Conservation (phyloP, 805 yeast species). For the Ogataea thermomethanolica region DNA sequence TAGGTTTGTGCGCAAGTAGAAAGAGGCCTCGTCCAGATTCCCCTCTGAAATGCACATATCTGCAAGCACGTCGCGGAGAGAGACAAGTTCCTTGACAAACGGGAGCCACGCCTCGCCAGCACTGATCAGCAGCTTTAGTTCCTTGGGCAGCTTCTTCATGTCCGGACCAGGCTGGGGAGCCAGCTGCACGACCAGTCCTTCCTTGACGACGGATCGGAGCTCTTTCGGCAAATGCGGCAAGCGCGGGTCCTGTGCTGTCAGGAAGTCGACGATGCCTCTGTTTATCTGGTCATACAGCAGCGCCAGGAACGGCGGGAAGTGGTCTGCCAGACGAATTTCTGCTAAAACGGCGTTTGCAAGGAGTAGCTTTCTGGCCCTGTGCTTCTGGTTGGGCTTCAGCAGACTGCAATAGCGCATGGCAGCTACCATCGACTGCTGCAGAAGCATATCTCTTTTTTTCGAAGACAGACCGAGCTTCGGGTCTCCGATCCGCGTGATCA, state of each 20-base stretch:
- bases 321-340: conserved; percentile 22
- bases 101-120: conserved; percentile 30
- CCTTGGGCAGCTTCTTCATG: conserved; percentile 17
- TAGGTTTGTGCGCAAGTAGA: conserved; percentile 12
- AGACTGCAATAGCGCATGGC: conserved; percentile 25
- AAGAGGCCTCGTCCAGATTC: conserved; percentile 19
- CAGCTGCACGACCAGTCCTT: conserved; percentile 17
- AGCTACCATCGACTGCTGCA: conserved; percentile 23
- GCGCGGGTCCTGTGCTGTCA: conserved; percentile 5
- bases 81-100: conserved; percentile 22
- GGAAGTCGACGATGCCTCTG: conserved; percentile 14
- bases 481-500: conserved; percentile 5
- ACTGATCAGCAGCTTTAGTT: conserved; percentile 20
- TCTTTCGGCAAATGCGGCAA: conserved; percentile 5
- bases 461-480: conserved; percentile 1
- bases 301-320: conserved; percentile 26
- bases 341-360: conserved; percentile 24
- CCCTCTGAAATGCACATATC: conserved; percentile 26
- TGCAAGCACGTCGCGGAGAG: conserved; percentile 26
- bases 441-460: conserved; percentile 13
- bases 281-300: conserved; percentile 17
- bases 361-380: conserved; percentile 23
- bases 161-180: conserved; percentile 22
- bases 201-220: conserved; percentile 10
- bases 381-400: conserved; percentile 18